phyloP scores from a whole-genome alignment of 176 grass and related monocot species.

The Saccharum spontaneum region DNA sequence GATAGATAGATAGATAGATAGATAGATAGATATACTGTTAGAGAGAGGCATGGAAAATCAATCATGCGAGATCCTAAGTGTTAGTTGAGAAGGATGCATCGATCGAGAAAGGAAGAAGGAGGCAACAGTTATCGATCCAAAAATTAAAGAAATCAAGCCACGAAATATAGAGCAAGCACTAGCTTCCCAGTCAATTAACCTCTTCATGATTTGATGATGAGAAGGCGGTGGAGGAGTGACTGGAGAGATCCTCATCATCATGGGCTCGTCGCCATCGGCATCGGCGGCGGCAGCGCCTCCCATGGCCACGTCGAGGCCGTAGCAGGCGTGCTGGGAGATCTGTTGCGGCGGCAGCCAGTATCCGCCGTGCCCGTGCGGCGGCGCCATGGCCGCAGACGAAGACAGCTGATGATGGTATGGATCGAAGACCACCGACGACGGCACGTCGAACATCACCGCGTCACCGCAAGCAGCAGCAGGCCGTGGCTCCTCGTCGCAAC shows the following conservation, averaged over 20 bases:
- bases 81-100: too few species aligned
- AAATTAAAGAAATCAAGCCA: too few species aligned
- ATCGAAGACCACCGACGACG: not conserved
- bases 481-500: slow-evolving; percentile 9
- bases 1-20: not conserved
- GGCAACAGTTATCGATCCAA: too few species aligned
- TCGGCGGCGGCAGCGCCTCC: not conserved
- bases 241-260: slow-evolving; percentile 34
- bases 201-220: slow-evolving; percentile 46
- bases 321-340: slow-evolving; percentile 34
- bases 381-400: not conserved
- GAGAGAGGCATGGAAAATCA: not conserved
- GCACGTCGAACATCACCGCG: not conserved
- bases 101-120: too few species aligned
- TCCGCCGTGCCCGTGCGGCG: not conserved
- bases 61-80: not conserved
- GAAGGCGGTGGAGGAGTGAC: not conserved
- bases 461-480: slow-evolving; percentile 6
- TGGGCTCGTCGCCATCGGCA: slow-evolving; percentile 21
- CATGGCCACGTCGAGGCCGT: slow-evolving; percentile 8
- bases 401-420: slow-evolving; percentile 3
- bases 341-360: slow-evolving; percentile 27
- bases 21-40: not conserved
- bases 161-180: too few species aligned
- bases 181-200: not conserved